Conservation (phyloP, 768 basidiomycete species). For the Termitomyces sp. region DNA sequence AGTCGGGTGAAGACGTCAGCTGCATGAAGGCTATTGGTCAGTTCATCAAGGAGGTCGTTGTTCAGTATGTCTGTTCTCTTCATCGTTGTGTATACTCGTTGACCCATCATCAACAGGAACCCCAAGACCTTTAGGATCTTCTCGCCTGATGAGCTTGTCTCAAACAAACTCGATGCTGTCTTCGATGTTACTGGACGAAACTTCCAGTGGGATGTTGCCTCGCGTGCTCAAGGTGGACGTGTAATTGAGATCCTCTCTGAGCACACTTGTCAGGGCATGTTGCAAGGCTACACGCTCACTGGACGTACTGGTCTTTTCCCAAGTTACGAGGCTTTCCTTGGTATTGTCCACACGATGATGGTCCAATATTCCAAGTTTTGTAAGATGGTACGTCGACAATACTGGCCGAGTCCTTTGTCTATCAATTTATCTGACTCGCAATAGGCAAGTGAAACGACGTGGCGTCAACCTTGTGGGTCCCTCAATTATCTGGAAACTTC, state of each 20-base stretch:
- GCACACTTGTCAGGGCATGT: slow-evolving; percentile 86
- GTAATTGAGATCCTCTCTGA: slow-evolving; percentile 87
- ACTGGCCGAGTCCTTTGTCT: background rate
- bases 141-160: slow-evolving; percentile 84
- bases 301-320: slow-evolving; percentile 85
- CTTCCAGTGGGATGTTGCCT: slow-evolving; percentile 80
- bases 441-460: slow-evolving; percentile 54
- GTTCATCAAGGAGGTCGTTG: slow-evolving; percentile 52
- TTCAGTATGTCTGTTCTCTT: slow-evolving; percentile 31
- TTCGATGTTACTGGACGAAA: slow-evolving; percentile 64
- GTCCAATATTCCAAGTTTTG: slow-evolving; percentile 85
- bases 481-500: slow-evolving; percentile 88
- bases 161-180: slow-evolving; percentile 84
- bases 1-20: slow-evolving; percentile 57
- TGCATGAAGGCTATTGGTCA: slow-evolving; percentile 71
- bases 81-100: background rate
- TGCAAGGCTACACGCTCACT: slow-evolving; percentile 90
- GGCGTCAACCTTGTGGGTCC: slow-evolving; percentile 67
- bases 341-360: slow-evolving; percentile 88
- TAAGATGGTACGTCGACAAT: slow-evolving; percentile 55
- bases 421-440: background rate
- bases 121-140: slow-evolving; percentile 81
- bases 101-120: slow-evolving; percentile 40
- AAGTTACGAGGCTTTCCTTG: slow-evolving; percentile 87
- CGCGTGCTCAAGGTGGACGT: slow-evolving; percentile 68